Conservation (phyloP, 352 stramenopile species). For the Peronosclerospora sorghi region DNA sequence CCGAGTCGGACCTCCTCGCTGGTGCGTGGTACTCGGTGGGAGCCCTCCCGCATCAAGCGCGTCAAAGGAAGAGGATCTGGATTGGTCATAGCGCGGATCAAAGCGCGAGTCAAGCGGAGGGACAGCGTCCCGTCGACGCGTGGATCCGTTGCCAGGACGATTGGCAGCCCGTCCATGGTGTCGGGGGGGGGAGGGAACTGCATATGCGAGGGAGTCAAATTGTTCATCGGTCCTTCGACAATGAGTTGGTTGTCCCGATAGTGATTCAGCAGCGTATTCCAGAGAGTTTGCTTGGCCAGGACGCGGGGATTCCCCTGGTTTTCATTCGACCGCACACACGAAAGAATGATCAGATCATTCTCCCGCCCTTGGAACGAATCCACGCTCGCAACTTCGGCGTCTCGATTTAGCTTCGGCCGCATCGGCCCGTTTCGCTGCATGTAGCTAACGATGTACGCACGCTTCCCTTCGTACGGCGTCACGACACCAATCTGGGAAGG, state of each 20-base stretch:
- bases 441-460: slow-evolving; percentile 97
- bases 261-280: slow-evolving; percentile 94
- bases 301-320: slow-evolving; percentile 97
- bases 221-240: slow-evolving; percentile 96
- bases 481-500: slow-evolving; percentile 92
- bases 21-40: slow-evolving; percentile 26
- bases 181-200: slow-evolving; percentile 96
- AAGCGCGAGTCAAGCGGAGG: slow-evolving; percentile 79
- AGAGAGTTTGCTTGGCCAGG: slow-evolving; percentile 94
- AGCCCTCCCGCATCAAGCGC: slow-evolving; percentile 17
- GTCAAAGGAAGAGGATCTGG: slow-evolving; percentile 10
- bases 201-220: slow-evolving; percentile 94
- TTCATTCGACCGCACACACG: slow-evolving; percentile 97
- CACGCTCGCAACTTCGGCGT: no score
- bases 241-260: no score
- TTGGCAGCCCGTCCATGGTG: slow-evolving; percentile 23
- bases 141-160: slow-evolving; percentile 21
- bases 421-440: slow-evolving; percentile 93
- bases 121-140: slow-evolving; percentile 37
- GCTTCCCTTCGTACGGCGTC: no score
- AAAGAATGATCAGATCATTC: slow-evolving; percentile 98
- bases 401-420: slow-evolving; percentile 91
- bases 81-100: slow-evolving; percentile 71
- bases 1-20: slow-evolving; percentile 17
- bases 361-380: slow-evolving; percentile 99